Conservation (phyloP, 75 land plant species). For the Isoetes taiwanensis region DNA sequence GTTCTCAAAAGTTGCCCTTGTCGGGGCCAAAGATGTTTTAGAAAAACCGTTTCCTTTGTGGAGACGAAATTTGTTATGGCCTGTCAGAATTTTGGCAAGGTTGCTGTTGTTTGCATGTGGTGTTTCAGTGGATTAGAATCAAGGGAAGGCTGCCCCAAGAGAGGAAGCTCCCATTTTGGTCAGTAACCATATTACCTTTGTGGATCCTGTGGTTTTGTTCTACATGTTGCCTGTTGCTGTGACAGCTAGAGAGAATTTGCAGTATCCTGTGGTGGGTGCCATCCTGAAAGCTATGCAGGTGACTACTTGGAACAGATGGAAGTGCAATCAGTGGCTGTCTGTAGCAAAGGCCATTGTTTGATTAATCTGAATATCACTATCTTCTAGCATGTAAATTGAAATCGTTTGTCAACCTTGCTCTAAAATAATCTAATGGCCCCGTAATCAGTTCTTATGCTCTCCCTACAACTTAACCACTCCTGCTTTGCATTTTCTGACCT, state of each 20-base stretch:
- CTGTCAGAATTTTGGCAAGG: constrained; percentile 15
- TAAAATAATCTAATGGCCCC: no score
- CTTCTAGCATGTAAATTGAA: no score
- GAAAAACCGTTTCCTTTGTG: constrained; percentile 18
- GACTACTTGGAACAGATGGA: no score
- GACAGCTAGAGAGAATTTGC: constrained; percentile 26
- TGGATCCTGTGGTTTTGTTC: constrained; percentile 26
- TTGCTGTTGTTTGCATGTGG: constrained; percentile 12
- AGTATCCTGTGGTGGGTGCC: constrained; percentile 23
- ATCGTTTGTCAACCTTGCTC: no score
- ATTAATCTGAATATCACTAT: no score
- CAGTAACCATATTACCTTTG: constrained; percentile 22
- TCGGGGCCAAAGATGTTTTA: constrained; percentile 21
- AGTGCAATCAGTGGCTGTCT: no score
- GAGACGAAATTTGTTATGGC: constrained; percentile 18
- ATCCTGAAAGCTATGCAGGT: constrained; percentile 31
- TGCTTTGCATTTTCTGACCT: no score
- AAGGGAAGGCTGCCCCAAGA: constrained; percentile 22
- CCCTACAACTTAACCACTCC: no score
- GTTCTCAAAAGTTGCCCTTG: constrained; percentile 12
- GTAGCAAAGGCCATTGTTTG: no score
- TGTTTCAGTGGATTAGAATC: constrained; percentile 15
- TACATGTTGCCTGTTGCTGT: constrained; percentile 22
- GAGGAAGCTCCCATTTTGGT: constrained; percentile 22
- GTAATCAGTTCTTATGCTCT: no score